Evolutionary conservation across 2,329 filamentous ascomycete genomes (phyloP).

Genomic region (Phialemonium atrogriseum): DNA sequence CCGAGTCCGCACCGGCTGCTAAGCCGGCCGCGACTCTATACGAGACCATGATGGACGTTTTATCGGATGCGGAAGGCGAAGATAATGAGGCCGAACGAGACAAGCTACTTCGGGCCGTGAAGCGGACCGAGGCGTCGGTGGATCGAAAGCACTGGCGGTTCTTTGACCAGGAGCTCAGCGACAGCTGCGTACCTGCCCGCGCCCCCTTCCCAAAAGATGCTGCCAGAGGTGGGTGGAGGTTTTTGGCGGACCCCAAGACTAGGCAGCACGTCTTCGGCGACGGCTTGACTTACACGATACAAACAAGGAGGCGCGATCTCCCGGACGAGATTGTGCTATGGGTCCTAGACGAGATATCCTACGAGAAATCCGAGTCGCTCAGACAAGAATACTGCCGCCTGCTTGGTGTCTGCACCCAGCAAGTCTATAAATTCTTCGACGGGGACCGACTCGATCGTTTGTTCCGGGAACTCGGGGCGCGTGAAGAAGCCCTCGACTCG

Average conservation of each 20-base stretch:
- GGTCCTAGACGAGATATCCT: conserved; percentile 52
- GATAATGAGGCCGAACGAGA: conserved; percentile 34
- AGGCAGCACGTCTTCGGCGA: conserved; percentile 53
- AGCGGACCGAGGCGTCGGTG: conserved; percentile 34
- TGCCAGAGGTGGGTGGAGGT: conserved; percentile 33
- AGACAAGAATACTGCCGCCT: conserved; percentile 54
- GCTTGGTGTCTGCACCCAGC: conserved; percentile 33
- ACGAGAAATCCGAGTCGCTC: conserved; percentile 46
- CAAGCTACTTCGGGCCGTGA: conserved; percentile 35
- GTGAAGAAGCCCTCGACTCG: conserved; percentile 25
- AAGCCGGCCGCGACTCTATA: conserved; percentile 9
- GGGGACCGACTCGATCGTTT: conserved; percentile 38
- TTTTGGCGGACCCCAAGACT: conserved; percentile 38
- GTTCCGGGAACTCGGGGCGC: conserved; percentile 51
- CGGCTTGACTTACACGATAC: conserved; percentile 50
- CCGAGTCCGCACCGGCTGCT: conserved; percentile 8
- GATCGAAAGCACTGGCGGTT: conserved; percentile 39
- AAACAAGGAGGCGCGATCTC: conserved; percentile 33
- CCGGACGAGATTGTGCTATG: conserved; percentile 60
- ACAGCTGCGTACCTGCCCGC: conserved; percentile 14
- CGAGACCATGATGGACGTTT: conserved; percentile 20
- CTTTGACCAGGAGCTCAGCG: conserved; percentile 30
- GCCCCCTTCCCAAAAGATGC: conserved; percentile 28
- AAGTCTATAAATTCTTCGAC: conserved; percentile 36
- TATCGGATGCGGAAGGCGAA: conserved; percentile 25